Percentiles rank a stretch among this genome's conserved stretches.
Evolutionary conservation across 2,329 filamentous ascomycete genomes (phyloP).

Genomic region (Fusarium buharicum): DNA sequence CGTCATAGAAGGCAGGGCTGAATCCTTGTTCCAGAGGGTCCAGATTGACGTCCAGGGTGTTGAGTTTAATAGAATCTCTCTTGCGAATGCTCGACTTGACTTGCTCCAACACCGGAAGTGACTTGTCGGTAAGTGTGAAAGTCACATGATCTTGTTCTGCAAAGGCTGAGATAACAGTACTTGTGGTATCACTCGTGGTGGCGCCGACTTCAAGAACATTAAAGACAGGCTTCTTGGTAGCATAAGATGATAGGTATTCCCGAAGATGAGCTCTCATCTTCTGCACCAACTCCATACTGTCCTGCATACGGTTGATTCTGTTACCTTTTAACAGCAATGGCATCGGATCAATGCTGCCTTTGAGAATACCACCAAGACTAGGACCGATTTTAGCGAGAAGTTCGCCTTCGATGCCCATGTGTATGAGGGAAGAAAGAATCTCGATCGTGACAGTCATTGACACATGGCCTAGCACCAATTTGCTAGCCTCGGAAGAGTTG

Average conservation of each 20-base stretch:
- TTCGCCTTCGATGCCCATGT: conserved; percentile 14
- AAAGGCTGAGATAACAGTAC: not conserved
- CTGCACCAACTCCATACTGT: not conserved
- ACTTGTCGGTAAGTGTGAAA: conserved; percentile 13
- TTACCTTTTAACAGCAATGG: not conserved
- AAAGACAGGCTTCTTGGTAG: not conserved
- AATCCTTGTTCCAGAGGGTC: conserved; percentile 13
- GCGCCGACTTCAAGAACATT: conserved; percentile 18
- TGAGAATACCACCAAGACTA: conserved; percentile 4
- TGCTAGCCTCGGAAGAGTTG: conserved; percentile 1
- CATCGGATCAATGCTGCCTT: conserved; percentile 3
- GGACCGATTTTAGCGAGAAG: conserved; percentile 24
- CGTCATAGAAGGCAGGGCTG: not conserved
- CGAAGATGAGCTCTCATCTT: not conserved
- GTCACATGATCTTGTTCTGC: not conserved
- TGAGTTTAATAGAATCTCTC: not conserved
- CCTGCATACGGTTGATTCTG: not conserved
- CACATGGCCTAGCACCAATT: conserved; percentile 4
- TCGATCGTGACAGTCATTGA: conserved; percentile 26
- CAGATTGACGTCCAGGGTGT: conserved; percentile 8
- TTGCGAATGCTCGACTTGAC: not conserved
- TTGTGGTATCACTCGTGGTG: not conserved
- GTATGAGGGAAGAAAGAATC: conserved; percentile 17
- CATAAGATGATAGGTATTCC: conserved; percentile 11
- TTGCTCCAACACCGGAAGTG: not conserved